These are phyloP conservation scores for Pseudogymnoascus destructans DNA, from an alignment of 2,329 filamentous ascomycete genomes.

Conservation along the genomic window DNA sequence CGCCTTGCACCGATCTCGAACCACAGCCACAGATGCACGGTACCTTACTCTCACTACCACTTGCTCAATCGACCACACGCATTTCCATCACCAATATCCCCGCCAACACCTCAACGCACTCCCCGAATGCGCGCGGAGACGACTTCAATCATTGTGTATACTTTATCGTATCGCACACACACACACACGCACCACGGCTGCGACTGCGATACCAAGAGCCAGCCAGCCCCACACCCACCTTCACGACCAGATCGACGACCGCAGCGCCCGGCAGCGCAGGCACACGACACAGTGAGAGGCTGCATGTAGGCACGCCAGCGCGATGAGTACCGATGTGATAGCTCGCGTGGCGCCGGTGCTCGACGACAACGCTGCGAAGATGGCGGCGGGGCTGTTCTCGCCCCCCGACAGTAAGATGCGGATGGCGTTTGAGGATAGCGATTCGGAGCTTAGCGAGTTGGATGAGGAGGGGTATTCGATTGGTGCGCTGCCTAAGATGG, in stretches of 20 bases:
- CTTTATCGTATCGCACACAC: neutral
- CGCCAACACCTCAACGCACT: neutral
- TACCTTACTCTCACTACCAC: neutral
- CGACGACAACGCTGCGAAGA: conserved; percentile 11
- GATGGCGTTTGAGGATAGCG: conserved; percentile 43
- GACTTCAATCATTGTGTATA: neutral
- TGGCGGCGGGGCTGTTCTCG: conserved; percentile 36
- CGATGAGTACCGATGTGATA: conserved; percentile 22
- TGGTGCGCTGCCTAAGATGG: conserved; percentile 9
- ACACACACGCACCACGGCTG: neutral
- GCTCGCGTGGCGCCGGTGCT: conserved; percentile 15
- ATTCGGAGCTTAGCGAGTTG: conserved; percentile 54
- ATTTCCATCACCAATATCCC: neutral
- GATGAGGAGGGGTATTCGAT: conserved; percentile 32
- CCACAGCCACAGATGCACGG: neutral
- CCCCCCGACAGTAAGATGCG: conserved; percentile 51
- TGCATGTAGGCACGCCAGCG: neutral
- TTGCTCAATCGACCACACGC: neutral
- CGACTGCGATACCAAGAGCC: neutral
- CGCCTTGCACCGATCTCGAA: neutral
- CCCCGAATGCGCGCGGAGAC: neutral
- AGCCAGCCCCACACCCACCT: conserved; percentile 2
- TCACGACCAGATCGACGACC: conserved; percentile 10
- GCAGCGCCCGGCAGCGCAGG: conserved; percentile 17
- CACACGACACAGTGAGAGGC: conserved; percentile 6